phyloP scores from a whole-genome alignment of 257 asterid genomes.

The Euphrasia confusa region DNA sequence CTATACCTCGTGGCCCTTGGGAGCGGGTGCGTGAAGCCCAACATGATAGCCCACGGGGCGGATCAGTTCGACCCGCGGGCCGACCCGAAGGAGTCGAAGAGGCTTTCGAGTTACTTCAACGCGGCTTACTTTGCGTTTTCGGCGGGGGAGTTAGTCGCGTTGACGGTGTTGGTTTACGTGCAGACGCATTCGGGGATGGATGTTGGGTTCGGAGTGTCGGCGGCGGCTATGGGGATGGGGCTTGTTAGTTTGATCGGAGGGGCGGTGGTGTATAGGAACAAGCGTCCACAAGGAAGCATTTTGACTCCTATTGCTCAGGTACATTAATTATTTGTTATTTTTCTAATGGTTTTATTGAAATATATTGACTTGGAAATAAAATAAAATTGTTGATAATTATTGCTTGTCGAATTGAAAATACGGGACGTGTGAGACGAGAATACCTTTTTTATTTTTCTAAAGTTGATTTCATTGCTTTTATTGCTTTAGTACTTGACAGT shows the following conservation, averaged over 20 bases:
- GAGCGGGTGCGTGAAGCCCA: conserved; percentile 94
- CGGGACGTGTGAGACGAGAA: neutral
- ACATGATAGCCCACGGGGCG: conserved; percentile 93
- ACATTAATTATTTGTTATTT: neutral
- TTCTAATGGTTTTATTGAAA: neutral
- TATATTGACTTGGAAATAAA: too few relatives aligned
- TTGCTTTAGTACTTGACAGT: neutral
- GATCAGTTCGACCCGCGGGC: conserved; percentile 59
- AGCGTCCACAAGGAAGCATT: conserved; percentile 78
- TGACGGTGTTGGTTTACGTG: conserved; percentile 73
- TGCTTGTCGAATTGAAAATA: too few relatives aligned
- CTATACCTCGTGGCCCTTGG: conserved; percentile 88
- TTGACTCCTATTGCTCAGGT: conserved; percentile 84
- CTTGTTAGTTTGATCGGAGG: conserved; percentile 59
- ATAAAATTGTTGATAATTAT: too few relatives aligned
- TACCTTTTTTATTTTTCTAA: too few relatives aligned
- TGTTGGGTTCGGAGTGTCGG: conserved; percentile 82
- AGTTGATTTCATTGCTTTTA: too few relatives aligned
- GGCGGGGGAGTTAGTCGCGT: conserved; percentile 70
- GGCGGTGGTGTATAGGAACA: conserved; percentile 52
- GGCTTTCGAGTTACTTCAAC: conserved; percentile 76
- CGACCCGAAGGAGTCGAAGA: conserved; percentile 49
- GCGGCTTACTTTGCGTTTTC: conserved; percentile 94
- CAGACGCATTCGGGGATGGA: conserved; percentile 99
- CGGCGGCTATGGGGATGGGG: conserved; percentile 85